Percentiles rank a stretch among this genome's conserved stretches.
Evolutionary conservation across 1,284 basidiomycete genomes (phyloP).

Genomic region (Leccinum solheimii): DNA sequence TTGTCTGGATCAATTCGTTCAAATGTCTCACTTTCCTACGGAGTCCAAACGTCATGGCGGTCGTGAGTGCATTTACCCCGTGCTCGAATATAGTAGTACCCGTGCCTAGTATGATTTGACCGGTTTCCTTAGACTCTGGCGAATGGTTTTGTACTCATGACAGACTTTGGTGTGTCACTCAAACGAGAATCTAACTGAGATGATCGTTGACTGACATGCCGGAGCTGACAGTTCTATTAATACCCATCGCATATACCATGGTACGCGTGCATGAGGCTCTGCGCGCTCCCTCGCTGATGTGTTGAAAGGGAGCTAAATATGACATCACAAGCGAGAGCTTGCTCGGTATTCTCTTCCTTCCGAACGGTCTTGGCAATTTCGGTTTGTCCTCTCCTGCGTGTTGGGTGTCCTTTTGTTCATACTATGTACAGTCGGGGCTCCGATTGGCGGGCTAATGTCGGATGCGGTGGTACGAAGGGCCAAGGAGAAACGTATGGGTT

Average conservation of each 20-base stretch:
- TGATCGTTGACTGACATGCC: neutral
- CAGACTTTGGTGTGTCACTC: slow-evolving; percentile 44
- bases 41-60: slow-evolving; percentile 56
- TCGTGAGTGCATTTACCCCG: slow-evolving; percentile 46
- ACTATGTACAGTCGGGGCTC: slow-evolving; percentile 47
- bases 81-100: neutral
- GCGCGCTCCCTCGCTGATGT: slow-evolving; percentile 1
- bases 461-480: slow-evolving; percentile 50
- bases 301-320: slow-evolving; percentile 52
- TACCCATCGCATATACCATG: slow-evolving; percentile 37
- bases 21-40: slow-evolving; percentile 50
- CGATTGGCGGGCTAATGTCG: slow-evolving; percentile 52
- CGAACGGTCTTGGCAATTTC: slow-evolving; percentile 61
- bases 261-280: slow-evolving; percentile 19
- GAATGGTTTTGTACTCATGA: slow-evolving; percentile 40
- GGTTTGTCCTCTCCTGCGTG: slow-evolving; percentile 30
- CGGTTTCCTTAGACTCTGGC: slow-evolving; percentile 40
- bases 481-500: slow-evolving; percentile 48
- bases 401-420: neutral
- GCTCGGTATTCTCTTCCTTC: slow-evolving; percentile 61
- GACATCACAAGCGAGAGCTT: slow-evolving; percentile 58
- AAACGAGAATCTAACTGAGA: too few relatives aligned
- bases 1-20: slow-evolving; percentile 63
- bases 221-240: slow-evolving; percentile 37
- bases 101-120: neutral